Percentiles rank a stretch among this genome's conserved stretches.
Conservation (phyloP, 2,329 filamentous ascomycete species). For the Trichoderma afroharzianum region DNA sequence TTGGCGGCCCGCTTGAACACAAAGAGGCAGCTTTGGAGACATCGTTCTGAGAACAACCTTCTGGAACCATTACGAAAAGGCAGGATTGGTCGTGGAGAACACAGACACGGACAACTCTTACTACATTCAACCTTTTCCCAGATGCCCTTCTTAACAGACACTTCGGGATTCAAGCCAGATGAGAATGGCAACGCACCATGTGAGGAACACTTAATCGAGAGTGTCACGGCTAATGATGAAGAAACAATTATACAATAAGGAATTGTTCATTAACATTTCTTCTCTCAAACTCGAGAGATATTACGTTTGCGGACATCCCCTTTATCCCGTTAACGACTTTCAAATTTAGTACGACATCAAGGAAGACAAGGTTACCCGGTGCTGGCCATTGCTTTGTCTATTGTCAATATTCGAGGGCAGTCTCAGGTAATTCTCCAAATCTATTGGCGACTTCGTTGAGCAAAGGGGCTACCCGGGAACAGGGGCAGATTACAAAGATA, state of each 20-base stretch:
- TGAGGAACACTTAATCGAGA: background rate
- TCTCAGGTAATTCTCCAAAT: background rate
- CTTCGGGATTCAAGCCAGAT: background rate
- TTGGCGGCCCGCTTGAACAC: background rate
- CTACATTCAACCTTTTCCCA: background rate
- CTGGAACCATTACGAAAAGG: background rate
- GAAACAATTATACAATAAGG: background rate
- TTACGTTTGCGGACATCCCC: too few relatives aligned
- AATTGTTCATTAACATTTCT: background rate
- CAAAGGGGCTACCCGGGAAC: background rate
- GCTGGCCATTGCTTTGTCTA: background rate
- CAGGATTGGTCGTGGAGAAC: background rate
- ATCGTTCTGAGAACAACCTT: constrained; percentile 3
- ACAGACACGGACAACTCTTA: background rate
- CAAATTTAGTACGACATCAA: too few relatives aligned
- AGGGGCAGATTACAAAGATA: background rate
- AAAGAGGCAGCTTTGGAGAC: background rate
- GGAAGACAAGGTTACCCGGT: background rate
- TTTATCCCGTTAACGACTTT: too few relatives aligned
- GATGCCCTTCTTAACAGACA: background rate
- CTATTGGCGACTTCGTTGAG: background rate
- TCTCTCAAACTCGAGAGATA: background rate
- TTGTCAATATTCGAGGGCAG: background rate
- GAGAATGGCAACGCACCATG: background rate
- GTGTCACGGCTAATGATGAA: too few relatives aligned